A percentile compares a stretch with the other conserved stretches of the same genome.
Conservation (phyloP, 1,139 yeast genomes). For the Blastobotrys buckinghamii region DNA sequence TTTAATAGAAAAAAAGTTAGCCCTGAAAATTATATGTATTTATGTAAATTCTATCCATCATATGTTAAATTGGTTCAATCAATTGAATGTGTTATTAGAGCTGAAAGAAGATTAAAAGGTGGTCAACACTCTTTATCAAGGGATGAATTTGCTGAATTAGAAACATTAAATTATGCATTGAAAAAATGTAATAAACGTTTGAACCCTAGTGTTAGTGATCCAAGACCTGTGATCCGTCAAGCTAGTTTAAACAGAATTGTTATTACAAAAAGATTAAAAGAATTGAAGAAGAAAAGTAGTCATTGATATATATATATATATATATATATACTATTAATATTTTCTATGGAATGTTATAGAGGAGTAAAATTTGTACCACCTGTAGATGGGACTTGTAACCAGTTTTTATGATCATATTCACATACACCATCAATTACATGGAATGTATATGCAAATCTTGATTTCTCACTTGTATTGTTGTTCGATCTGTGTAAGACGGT, state of each 20-base stretch:
- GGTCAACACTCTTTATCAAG: background rate
- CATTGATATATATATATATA: background rate
- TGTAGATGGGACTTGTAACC: conserved; percentile 72
- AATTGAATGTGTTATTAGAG: conserved; percentile 3
- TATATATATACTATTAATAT: no score
- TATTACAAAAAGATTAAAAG: background rate
- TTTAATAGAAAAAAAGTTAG: background rate
- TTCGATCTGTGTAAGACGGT: conserved; percentile 69
- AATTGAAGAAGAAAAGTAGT: background rate
- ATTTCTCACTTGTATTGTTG: conserved; percentile 46
- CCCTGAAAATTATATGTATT: conserved; percentile 1
- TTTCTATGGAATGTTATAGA: conserved; percentile 13
- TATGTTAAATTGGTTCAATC: conserved; percentile 1
- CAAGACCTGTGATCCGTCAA: background rate
- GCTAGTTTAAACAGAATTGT: background rate
- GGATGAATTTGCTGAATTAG: conserved; percentile 6
- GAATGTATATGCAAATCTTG: conserved; percentile 74
- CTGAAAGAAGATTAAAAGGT: conserved; percentile 7
- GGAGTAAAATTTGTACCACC: conserved; percentile 57
- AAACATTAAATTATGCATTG: conserved; percentile 2
- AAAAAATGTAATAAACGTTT: background rate
- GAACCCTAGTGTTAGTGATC: conserved; percentile 2
- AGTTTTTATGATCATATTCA: conserved; percentile 56
- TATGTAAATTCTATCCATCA: background rate
- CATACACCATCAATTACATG: conserved; percentile 66